Evolutionary conservation across 345 rosid genomes (phyloP), one percentile per base, ranked within the genome.

Genomic region (Firmiana major): DNA sequence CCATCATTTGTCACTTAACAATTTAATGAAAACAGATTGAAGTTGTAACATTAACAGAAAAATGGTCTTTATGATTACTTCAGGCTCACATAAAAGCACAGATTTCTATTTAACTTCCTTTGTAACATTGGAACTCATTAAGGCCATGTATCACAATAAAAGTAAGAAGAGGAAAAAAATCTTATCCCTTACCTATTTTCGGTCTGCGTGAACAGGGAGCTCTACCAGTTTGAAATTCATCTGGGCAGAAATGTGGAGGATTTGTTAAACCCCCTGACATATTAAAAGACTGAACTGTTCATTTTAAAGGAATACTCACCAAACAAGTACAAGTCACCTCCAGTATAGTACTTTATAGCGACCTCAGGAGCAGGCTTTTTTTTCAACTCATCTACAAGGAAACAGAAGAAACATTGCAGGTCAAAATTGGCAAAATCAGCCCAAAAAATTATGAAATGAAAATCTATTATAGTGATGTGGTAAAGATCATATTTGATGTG

Each of bases 181-280:
- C 8, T 19, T 49, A 38, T 16, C 9, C 67, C 16, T 84, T 72
- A 93, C 99, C 94, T 84, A 96, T 96, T 83, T 83, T 84, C 26
- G 99, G 98, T 79, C 99, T 91, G 72, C 99, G 92, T n/a, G 99
- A 80, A 77, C 86, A 76, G 54, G 98, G 97, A 74, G 86, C 80
- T 86, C 98, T 90, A 24, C 91, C 85, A 48, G 98, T 96, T 87
- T 93, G 99, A 78, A 96, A 96, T 80, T 96, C 98, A 87, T 96
- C 99, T 96, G 91, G 40, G 26, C 34, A 78, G 45, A 84, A 79
- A 43, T 45, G 19, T 66, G 40, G 26, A 21, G 19, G 22, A 73
- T 58, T 46, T 48, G 73, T 80, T 59, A 75, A 38, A 63, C 1
- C n/a, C 17, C 6, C 9, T 9, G 42, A 40, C 26, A 70, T 45